Evolutionary conservation across 805 yeast genomes (phyloP).

Genomic region (Isabelozyma rhagii): DNA sequence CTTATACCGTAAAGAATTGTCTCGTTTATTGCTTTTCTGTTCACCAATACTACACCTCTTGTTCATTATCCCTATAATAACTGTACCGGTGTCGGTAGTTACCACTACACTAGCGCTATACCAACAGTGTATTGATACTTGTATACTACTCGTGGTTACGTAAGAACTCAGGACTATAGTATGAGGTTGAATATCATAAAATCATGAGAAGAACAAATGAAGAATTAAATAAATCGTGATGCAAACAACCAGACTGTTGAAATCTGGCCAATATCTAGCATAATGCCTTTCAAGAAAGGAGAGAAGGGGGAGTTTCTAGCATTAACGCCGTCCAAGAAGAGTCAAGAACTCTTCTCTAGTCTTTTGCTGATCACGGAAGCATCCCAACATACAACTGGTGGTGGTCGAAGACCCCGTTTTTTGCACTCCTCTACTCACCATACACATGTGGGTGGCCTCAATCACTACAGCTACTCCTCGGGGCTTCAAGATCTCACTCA

Average conservation of each 20-base stretch:
- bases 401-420: slow-evolving; percentile 91
- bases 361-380: slow-evolving; percentile 89
- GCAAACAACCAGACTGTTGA: background rate
- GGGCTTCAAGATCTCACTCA: slow-evolving; percentile 86
- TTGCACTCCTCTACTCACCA: slow-evolving; percentile 97
- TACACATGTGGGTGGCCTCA: slow-evolving; percentile 98
- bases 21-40: no score
- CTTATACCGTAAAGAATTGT: no score
- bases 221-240: slow-evolving; percentile 1
- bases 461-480: slow-evolving; percentile 98
- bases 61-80: no score
- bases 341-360: slow-evolving; percentile 95
- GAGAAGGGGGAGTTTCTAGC: slow-evolving; percentile 1
- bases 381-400: slow-evolving; percentile 96
- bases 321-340: slow-evolving; percentile 59
- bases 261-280: slow-evolving; percentile 3
- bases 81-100: no score
- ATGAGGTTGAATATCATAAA: slow-evolving; percentile 35
- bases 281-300: slow-evolving; percentile 2
- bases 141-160: background rate
- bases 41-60: no score
- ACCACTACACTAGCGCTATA: no score
- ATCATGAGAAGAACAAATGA: slow-evolving; percentile 7
- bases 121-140: background rate
- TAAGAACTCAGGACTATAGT: slow-evolving; percentile 1